Conservation (phyloP, 768 basidiomycete genomes). For the Paxillus ammoniavirescens region DNA sequence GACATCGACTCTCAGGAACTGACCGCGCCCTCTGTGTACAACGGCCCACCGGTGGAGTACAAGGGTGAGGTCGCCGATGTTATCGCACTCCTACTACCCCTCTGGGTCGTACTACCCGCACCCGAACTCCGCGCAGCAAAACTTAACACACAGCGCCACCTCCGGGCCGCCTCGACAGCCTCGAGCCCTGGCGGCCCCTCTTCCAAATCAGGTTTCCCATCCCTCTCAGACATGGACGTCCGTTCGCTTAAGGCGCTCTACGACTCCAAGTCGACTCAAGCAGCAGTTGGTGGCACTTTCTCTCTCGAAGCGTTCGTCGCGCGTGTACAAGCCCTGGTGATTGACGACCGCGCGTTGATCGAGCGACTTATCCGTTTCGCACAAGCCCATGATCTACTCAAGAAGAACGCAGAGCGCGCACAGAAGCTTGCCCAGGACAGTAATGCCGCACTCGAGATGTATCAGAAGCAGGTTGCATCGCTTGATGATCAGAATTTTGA, state of each 20-base stretch:
- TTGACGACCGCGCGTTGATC: constrained; percentile 81
- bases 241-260: constrained; percentile 84
- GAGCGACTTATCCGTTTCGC: constrained; percentile 83
- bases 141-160: constrained; percentile 46
- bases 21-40: constrained; percentile 20
- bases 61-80: constrained; percentile 52
- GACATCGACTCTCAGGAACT: constrained; percentile 20
- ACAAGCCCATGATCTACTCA: constrained; percentile 85
- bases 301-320: constrained; percentile 73
- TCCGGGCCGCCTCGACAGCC: constrained; percentile 46
- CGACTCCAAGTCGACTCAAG: constrained; percentile 37
- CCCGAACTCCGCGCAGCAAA: constrained; percentile 77
- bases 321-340: constrained; percentile 77
- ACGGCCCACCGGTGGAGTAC: constrained; percentile 29
- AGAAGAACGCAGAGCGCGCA: constrained; percentile 89
- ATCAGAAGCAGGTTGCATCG: constrained; percentile 82
- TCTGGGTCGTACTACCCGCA: constrained; percentile 84
- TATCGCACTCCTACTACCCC: constrained; percentile 59
- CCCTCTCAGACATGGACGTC: constrained; percentile 82
- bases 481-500: constrained; percentile 72
- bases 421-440: constrained; percentile 89
- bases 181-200: constrained; percentile 31
- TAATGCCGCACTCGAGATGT: constrained; percentile 75
- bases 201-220: constrained; percentile 37
- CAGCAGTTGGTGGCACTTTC: constrained; percentile 41